These are phyloP conservation scores for Eucalyptus cladocalyx DNA, from an alignment of 345 rosid species.

Conservation along the genomic window DNA sequence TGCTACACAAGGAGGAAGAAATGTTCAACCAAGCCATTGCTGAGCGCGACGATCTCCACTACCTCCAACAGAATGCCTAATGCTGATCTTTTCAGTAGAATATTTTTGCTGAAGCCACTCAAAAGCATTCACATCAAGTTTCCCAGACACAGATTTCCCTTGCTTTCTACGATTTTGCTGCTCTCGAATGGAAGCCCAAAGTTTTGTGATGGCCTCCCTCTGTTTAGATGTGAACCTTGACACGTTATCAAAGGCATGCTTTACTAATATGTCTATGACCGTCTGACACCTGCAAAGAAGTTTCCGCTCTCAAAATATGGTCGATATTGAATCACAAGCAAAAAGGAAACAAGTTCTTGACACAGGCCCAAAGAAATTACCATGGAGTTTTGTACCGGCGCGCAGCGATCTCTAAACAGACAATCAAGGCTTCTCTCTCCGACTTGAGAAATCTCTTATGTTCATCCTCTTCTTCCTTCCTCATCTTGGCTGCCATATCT, in stretches of 20 bases:
- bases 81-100: slow-evolving; percentile 78
- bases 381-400: slow-evolving; percentile 78
- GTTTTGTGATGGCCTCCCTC: slow-evolving; percentile 78
- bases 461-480: slow-evolving; percentile 47
- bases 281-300: slow-evolving; percentile 84
- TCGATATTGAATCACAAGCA: not conserved
- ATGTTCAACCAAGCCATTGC: slow-evolving; percentile 83
- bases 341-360: not conserved
- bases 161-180: slow-evolving; percentile 80
- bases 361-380: slow-evolving; percentile 9
- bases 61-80: slow-evolving; percentile 75
- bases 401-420: slow-evolving; percentile 90
- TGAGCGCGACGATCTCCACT: slow-evolving; percentile 79
- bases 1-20: not conserved
- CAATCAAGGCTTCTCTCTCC: slow-evolving; percentile 73
- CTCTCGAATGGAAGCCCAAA: slow-evolving; percentile 80
- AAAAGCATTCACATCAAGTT: slow-evolving; percentile 85
- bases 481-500: slow-evolving; percentile 16
- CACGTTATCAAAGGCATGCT: slow-evolving; percentile 80
- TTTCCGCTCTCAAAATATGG: not conserved
- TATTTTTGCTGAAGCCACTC: slow-evolving; percentile 88
- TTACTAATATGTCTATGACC: slow-evolving; percentile 86
- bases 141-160: slow-evolving; percentile 84
- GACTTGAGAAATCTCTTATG: slow-evolving; percentile 54
- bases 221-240: slow-evolving; percentile 69